phyloP scores from a whole-genome alignment of 2,329 filamentous ascomycete genomes.

The Phyllosticta citrichinensis region DNA sequence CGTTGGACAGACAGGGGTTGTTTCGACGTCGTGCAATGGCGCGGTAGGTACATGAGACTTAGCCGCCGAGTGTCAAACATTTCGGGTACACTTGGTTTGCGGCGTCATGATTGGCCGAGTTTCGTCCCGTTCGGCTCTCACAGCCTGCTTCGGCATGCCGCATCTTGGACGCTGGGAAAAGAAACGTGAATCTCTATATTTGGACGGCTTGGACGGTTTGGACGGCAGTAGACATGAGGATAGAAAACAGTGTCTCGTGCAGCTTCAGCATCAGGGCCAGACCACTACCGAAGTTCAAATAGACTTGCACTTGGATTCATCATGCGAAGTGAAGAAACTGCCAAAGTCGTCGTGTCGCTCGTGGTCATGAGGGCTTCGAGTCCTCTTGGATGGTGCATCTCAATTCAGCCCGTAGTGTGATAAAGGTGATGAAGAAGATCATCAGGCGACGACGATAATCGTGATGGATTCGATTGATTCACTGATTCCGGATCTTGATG shows the following conservation, averaged over 20 bases:
- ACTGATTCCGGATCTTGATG: neutral
- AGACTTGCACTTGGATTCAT: too few species aligned
- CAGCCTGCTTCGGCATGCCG: neutral
- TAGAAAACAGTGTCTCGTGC: neutral
- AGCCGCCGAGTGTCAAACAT: neutral
- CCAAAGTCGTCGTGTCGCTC: too few species aligned
- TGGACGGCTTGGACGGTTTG: neutral
- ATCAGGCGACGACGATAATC: too few species aligned
- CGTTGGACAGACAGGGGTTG: neutral
- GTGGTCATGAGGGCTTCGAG: too few species aligned
- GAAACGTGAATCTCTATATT: neutral
- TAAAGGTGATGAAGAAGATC: too few species aligned
- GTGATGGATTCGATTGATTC: too few species aligned
- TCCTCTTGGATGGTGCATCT: too few species aligned
- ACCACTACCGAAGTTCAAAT: too few species aligned
- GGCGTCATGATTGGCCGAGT: neutral
- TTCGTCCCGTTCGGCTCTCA: neutral
- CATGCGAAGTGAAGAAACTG: too few species aligned
- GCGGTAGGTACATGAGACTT: neutral
- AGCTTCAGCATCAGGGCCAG: neutral
- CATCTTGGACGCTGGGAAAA: neutral
- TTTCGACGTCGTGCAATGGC: neutral
- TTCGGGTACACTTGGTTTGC: neutral
- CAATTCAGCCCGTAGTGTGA: too few species aligned
- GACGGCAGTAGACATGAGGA: neutral